Evolutionary conservation across 345 rosid species (phyloP), one percentile per base, ranked within the genome.

Genomic region (Citrus medica): DNA sequence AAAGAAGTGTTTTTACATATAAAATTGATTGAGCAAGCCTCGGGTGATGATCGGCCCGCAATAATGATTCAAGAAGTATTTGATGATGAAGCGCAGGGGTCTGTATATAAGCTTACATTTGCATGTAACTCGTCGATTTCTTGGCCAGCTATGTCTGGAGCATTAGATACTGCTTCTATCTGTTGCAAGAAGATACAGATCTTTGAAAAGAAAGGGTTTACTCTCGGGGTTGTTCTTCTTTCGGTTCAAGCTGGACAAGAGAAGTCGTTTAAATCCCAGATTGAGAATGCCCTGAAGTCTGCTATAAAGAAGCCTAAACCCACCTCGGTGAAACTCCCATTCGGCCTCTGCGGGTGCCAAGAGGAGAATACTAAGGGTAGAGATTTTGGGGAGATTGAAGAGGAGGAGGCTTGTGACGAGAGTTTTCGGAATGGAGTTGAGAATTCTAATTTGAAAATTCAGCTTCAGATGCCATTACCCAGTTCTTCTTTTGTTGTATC

Each of bases 291-390:
- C 16, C 83, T 93, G 25, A 95, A 90, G 82, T 85, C 83, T 78
- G 91, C 98, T 35, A 85, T 92, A 61, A 92, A 83, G 83, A 90
- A 86, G 84, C 86, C 92, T 40, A 95, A 89, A 76, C 83, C 85
- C 5, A 74, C 88, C 55, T 53, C 90, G 0, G 98, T 93, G 80
- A 95, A 95, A 93, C 91, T 95, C 40, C 90, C 99, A 10, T 95
- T 95, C 67, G 95, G 99, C 74, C 92, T 95, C 68, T 95, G 99
- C 71, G 99, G 98, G 32, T 95, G 99, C 81, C 99, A 95, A 84
- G 99, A 95, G 79, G 96, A 90, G 88, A 91, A 83, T 65, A 71
- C 88, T 3, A 85, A 77, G 81, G 89, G 89, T 7, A 87, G 90
- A 74, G 94, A 88, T 65, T 76, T 86, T 64, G 90, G 90, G 33